Conservation (phyloP, 108 stramenopile species). For the Thalassiosira profunda region DNA sequence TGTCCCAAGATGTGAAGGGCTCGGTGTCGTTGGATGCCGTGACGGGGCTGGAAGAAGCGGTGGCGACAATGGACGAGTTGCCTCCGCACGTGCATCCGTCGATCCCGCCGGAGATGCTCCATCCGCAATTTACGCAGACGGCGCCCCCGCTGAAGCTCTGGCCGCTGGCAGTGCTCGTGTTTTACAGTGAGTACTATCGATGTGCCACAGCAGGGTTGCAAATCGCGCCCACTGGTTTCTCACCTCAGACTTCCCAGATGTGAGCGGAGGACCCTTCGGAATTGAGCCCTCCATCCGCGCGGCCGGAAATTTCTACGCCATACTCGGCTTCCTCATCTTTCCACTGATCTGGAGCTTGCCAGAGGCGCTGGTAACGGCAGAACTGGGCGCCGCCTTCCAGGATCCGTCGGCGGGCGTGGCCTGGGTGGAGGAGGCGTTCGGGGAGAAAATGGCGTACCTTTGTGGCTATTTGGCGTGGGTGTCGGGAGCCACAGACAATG, state of each 20-base stretch:
- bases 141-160: constrained; percentile 41
- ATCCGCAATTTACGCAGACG: constrained; percentile 34
- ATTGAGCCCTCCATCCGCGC: constrained; percentile 89
- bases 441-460: constrained; percentile 80
- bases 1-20: constrained; percentile 9
- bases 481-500: constrained; percentile 80
- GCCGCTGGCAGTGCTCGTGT: constrained; percentile 88
- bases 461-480: constrained; percentile 93
- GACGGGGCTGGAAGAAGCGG: constrained; percentile 2
- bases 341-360: constrained; percentile 77
- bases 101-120: constrained; percentile 31
- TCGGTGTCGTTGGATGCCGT: constrained; percentile 16
- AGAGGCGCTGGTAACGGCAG: constrained; percentile 83
- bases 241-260: constrained; percentile 9
- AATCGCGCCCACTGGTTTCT: constrained; percentile 1
- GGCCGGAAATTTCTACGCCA: constrained; percentile 87
- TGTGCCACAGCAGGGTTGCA: not conserved
- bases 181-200: constrained; percentile 87
- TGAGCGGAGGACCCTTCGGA: constrained; percentile 91
- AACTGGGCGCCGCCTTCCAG: constrained; percentile 66
- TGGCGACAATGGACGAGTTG: constrained; percentile 25
- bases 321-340: constrained; percentile 70
- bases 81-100: constrained; percentile 24
- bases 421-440: constrained; percentile 83
- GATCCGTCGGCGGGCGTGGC: constrained; percentile 72